phyloP scores from a whole-genome alignment of 176 grass and related monocot species.

The Aegilops umbellulata region DNA sequence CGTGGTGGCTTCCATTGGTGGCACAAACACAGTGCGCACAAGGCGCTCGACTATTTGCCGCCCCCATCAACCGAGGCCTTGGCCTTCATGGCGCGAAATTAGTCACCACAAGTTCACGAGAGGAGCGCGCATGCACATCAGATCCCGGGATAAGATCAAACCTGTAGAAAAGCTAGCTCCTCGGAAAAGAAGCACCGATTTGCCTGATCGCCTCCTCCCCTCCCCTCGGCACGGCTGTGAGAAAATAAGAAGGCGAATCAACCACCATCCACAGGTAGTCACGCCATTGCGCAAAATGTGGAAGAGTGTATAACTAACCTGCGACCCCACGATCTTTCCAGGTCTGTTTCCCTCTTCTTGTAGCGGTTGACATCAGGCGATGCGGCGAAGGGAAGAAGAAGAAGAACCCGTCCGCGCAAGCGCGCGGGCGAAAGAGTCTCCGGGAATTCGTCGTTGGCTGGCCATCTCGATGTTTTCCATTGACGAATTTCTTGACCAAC shows the following conservation, averaged over 20 bases:
- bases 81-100: neutral
- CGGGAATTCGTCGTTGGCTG: neutral
- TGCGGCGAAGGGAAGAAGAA: neutral
- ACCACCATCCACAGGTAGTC: neutral
- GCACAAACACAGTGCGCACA: neutral
- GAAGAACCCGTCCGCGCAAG: neutral
- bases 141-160: neutral
- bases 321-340: neutral
- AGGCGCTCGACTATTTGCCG: slow-evolving; percentile 21
- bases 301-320: neutral
- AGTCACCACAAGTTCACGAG: neutral
- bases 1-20: neutral
- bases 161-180: neutral
- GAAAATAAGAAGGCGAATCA: neutral
- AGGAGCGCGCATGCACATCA: neutral
- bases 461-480: neutral
- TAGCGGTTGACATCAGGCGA: neutral
- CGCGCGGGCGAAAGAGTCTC: neutral
- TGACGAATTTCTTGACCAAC: neutral
- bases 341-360: neutral
- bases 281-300: neutral
- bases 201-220: neutral
- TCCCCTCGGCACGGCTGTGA: neutral
- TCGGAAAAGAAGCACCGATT: neutral
- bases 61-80: neutral